These are phyloP conservation scores for Dendrostoma leiphaemia DNA, from an alignment of 2,329 filamentous ascomycete genomes.

Conservation along the genomic window DNA sequence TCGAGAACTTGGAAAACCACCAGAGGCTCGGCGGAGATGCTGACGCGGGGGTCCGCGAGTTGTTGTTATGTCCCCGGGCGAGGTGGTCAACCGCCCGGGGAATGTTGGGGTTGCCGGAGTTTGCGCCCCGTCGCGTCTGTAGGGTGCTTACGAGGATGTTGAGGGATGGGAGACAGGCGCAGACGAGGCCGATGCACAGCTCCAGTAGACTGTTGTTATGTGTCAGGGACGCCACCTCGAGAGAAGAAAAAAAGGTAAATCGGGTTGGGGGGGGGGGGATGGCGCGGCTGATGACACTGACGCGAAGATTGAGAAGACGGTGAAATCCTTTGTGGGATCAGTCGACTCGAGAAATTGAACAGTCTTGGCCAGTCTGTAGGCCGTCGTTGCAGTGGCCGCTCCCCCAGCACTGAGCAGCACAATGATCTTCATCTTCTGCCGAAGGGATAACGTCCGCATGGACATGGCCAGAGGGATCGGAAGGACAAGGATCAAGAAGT, in stretches of 20 bases:
- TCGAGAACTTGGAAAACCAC: background rate
- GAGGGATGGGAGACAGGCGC: slow-evolving; percentile 27
- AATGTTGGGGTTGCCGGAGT: background rate
- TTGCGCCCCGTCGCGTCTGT: background rate
- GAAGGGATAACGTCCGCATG: slow-evolving; percentile 25
- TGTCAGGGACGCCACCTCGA: background rate
- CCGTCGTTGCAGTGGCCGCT: slow-evolving; percentile 24
- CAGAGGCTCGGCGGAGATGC: background rate
- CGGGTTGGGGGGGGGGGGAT: too few species aligned
- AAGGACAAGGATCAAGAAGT: slow-evolving; percentile 32
- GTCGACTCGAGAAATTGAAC: slow-evolving; percentile 22
- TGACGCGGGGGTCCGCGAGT: background rate
- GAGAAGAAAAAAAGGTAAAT: too few species aligned
- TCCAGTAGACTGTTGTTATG: slow-evolving; percentile 22
- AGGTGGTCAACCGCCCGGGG: background rate
- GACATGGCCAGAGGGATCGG: slow-evolving; percentile 31
- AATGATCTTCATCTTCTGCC: slow-evolving; percentile 31
- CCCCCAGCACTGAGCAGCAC: slow-evolving; percentile 30
- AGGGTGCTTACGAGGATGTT: slow-evolving; percentile 13
- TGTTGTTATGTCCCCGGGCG: background rate
- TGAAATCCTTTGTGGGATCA: slow-evolving; percentile 27
- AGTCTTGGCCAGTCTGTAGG: slow-evolving; percentile 26
- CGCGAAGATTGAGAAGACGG: slow-evolving; percentile 8
- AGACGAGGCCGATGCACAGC: slow-evolving; percentile 26
- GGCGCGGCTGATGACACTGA: background rate